Evolutionary conservation across 2,329 filamentous ascomycete genomes (phyloP), one percentile per base, ranked within the genome.

Genomic region (Diaporthe caulivora): DNA sequence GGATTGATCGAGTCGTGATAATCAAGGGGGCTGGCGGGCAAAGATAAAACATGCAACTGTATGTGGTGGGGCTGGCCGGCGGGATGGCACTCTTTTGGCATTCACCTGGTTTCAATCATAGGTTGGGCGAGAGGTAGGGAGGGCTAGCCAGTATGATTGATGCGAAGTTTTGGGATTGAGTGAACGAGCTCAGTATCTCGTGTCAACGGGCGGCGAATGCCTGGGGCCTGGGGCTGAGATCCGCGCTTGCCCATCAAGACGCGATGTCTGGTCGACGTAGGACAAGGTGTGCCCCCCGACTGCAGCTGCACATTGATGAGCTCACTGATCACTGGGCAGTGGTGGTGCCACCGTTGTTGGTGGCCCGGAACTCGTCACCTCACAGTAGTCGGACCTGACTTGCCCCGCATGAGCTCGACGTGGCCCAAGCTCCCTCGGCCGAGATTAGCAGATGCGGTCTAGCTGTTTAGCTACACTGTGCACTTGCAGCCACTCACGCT

Each of bases 391-490:
- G 34, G 31, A 53, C 47, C 62, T 24, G 17, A 67, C 62, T 4
- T 67, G 62, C 62, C 62, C 62, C 62, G 62, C 62, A 67, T 53
- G 62, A 67, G 31, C 62, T 67, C 34, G 31, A 13, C 47, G 18
- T 67, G 62, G 62, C 62, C 62, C 62, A 67, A 67, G 62, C 62
- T 67, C 62, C 62, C 62, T 65, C 62, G 62, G 62, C 62, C 62
- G 62, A 65, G 42, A 47, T 31, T 9, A 62, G 57, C 57, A 62
- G 57, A 31, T 62, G 7, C 57, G 29, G 24, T 42, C n/a, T 42
- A 60, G 37, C 5, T 9, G 34, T n/a, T n/a, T n/a, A n/a, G n/a
- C n/a, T n/a, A n/a, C n/a, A n/a, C n/a, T n/a, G n/a, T n/a, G n/a
- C n/a, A n/a, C n/a, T 40, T 40, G 37, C 37, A 40, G 34, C 37